Evolutionary conservation across 2,329 filamentous ascomycete species (phyloP).

Genomic region (Pyricularia sp.): DNA sequence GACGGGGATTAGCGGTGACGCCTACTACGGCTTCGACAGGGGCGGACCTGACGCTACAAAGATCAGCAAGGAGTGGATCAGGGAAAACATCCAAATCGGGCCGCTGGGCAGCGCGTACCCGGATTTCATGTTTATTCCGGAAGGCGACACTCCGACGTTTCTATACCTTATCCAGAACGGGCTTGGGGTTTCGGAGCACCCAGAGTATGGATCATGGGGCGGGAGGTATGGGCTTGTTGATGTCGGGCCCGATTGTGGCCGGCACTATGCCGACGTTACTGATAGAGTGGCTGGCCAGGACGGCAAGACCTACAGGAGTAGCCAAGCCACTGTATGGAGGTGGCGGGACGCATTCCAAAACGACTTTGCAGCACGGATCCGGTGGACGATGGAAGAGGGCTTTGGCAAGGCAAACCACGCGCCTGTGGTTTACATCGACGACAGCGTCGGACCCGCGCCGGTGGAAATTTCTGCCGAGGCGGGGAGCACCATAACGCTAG

Average conservation of each 20-base stretch:
- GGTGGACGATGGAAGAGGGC: slow-evolving; percentile 8
- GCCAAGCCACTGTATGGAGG: slow-evolving; percentile 42
- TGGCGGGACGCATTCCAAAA: slow-evolving; percentile 42
- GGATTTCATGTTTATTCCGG: slow-evolving; percentile 32
- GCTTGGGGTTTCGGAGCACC: slow-evolving; percentile 24
- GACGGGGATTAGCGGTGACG: slow-evolving; percentile 39
- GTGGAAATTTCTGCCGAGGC: slow-evolving; percentile 7
- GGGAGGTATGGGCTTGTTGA: slow-evolving; percentile 24
- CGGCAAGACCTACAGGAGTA: slow-evolving; percentile 21
- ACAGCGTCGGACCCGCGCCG: slow-evolving; percentile 7
- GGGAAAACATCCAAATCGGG: slow-evolving; percentile 35
- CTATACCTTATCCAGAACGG: slow-evolving; percentile 31
- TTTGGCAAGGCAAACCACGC: slow-evolving; percentile 8
- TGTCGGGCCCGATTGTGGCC: slow-evolving; percentile 7
- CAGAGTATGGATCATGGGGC: slow-evolving; percentile 32
- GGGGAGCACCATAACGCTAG: slow-evolving; percentile 9
- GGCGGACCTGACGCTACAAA: slow-evolving; percentile 33
- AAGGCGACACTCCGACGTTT: slow-evolving; percentile 36
- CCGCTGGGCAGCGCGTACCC: slow-evolving; percentile 29
- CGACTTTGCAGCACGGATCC: slow-evolving; percentile 20
- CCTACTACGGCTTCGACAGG: slow-evolving; percentile 33
- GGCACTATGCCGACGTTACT: slow-evolving; percentile 20
- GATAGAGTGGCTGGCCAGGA: slow-evolving; percentile 24
- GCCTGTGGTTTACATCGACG: slow-evolving; percentile 14
- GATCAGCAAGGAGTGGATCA: slow-evolving; percentile 34